These are phyloP conservation scores for button mushroom (Agaricus bisporus) DNA, from an alignment of 768 basidiomycete genomes.

Conservation along the genomic window DNA sequence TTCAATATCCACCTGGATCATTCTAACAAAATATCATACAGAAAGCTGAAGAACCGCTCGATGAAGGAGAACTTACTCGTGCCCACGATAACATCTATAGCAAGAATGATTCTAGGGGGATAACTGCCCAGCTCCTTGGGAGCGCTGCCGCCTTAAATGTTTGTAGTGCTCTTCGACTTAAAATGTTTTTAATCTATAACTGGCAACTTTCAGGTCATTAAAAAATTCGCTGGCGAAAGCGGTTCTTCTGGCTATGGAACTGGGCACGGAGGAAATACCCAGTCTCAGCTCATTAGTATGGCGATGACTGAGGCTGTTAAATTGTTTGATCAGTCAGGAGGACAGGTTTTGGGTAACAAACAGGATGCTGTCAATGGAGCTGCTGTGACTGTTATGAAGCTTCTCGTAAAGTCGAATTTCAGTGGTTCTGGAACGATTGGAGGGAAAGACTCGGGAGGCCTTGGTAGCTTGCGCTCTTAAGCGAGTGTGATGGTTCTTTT, in stretches of 20 bases:
- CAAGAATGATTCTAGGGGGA: constrained; percentile 37
- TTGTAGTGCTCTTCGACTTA: constrained; percentile 6
- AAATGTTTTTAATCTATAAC: no score
- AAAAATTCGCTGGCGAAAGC: constrained; percentile 62
- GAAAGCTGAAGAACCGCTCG: constrained; percentile 47
- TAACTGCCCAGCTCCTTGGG: constrained; percentile 62
- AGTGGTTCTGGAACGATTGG: constrained; percentile 39
- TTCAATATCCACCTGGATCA: no score
- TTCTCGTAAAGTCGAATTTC: constrained; percentile 66
- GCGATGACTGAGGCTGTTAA: constrained; percentile 82
- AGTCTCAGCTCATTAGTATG: constrained; percentile 70
- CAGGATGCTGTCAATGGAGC: constrained; percentile 85
- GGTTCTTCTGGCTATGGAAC: constrained; percentile 18
- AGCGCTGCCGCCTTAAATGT: constrained; percentile 77
- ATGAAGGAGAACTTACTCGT: constrained; percentile 56
- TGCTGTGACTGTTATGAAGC: constrained; percentile 81
- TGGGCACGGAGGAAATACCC: constrained; percentile 33
- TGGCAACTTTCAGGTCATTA: constrained; percentile 51
- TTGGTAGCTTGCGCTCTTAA: constrained; percentile 53
- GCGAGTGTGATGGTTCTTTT: constrained; percentile 35
- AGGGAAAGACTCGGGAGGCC: constrained; percentile 65
- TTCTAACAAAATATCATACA: constrained; percentile 22
- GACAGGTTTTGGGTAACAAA: constrained; percentile 63
- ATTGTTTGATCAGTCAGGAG: constrained; percentile 66
- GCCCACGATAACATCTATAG: constrained; percentile 63